A percentile compares a stretch with the other conserved stretches of the same genome.
Evolutionary conservation across 2,329 filamentous ascomycete genomes (phyloP).

Genomic region (Trichoderma breve): DNA sequence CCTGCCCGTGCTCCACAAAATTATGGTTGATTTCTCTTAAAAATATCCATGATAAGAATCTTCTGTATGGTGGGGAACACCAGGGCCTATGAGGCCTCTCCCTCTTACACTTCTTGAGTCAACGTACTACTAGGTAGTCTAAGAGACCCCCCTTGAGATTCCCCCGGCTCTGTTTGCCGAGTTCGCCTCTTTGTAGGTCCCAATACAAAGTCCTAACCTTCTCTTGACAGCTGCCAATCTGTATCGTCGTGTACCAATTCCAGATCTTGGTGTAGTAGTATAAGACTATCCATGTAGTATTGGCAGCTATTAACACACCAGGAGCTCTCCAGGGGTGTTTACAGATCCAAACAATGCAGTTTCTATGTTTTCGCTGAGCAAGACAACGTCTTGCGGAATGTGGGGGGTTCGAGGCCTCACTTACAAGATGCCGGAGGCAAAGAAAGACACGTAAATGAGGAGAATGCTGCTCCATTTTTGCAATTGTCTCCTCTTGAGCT

Average conservation of each 20-base stretch:
- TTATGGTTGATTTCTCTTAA: not conserved
- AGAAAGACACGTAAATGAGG: not conserved
- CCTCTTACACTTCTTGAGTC: not conserved
- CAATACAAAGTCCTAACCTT: not conserved
- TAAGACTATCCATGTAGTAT: not conserved
- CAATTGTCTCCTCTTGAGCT: not conserved
- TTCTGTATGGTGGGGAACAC: not conserved
- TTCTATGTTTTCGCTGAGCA: not conserved
- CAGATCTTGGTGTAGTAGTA: too few relatives aligned
- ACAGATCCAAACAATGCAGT: not conserved
- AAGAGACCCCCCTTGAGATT: not conserved
- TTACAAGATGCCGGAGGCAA: not conserved
- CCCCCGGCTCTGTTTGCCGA: not conserved
- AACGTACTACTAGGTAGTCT: not conserved
- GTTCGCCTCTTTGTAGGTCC: not conserved
- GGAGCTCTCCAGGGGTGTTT: not conserved
- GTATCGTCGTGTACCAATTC: not conserved
- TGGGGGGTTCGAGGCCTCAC: not conserved
- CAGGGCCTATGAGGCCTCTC: not conserved
- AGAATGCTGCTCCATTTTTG: not conserved
- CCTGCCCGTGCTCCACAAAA: not conserved
- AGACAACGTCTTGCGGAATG: not conserved
- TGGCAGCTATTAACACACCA: not conserved
- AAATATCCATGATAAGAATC: not conserved
- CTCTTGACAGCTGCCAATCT: not conserved